These are phyloP conservation scores for Pichia norvegensis DNA, from an alignment of 1,139 yeast genomes.

Conservation along the genomic window DNA sequence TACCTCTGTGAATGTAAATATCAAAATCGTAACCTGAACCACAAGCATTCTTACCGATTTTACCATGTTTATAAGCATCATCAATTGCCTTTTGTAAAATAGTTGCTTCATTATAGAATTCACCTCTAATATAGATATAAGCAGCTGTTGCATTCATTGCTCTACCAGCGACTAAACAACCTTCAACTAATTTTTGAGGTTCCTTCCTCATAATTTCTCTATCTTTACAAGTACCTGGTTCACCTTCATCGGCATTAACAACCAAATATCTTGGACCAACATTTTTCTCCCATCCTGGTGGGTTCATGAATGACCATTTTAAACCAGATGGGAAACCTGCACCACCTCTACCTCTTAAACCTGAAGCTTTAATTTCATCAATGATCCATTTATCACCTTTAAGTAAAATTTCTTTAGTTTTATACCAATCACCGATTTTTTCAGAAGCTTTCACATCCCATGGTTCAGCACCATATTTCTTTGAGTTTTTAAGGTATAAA, in stretches of 20 bases:
- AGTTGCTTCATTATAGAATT: constrained; percentile 72
- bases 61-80: constrained; percentile 76
- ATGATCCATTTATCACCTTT: constrained; percentile 87
- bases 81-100: constrained; percentile 70
- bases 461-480: constrained; percentile 49
- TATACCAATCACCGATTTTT: constrained; percentile 85
- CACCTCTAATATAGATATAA: constrained; percentile 83
- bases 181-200: constrained; percentile 84
- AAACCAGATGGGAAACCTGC: constrained; percentile 89
- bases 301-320: constrained; percentile 91
- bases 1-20: constrained; percentile 76
- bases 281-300: constrained; percentile 90
- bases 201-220: constrained; percentile 84
- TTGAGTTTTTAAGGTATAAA: constrained; percentile 39
- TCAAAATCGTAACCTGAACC: constrained; percentile 82
- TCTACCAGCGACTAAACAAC: constrained; percentile 78
- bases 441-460: constrained; percentile 64
- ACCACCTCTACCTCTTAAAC: constrained; percentile 87
- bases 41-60: constrained; percentile 75
- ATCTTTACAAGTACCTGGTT: constrained; percentile 89
- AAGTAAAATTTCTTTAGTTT: constrained; percentile 72
- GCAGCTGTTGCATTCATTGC: constrained; percentile 94
- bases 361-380: constrained; percentile 76
- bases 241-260: constrained; percentile 90
- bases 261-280: constrained; percentile 79